A percentile compares a stretch with the other conserved stretches of the same genome.
Evolutionary conservation across 768 basidiomycete genomes (phyloP).

Genomic region (Mrakia frigida): DNA sequence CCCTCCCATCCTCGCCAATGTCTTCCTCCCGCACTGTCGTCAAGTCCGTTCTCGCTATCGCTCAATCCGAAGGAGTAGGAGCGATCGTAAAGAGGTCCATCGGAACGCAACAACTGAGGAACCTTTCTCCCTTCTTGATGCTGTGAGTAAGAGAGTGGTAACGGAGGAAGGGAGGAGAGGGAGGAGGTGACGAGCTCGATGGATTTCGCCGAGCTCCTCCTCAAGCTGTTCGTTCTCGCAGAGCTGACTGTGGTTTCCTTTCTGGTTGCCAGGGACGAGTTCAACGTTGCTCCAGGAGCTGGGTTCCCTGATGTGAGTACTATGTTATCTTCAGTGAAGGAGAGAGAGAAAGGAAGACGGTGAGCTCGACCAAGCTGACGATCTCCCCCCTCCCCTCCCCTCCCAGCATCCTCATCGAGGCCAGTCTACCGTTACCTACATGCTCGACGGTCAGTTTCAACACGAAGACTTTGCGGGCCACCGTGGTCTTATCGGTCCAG

Average conservation of each 20-base stretch:
- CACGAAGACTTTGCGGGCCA: slow-evolving; percentile 84
- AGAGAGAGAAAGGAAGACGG: neutral
- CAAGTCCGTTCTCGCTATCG: slow-evolving; percentile 71
- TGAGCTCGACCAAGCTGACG: neutral
- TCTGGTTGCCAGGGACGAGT: slow-evolving; percentile 55
- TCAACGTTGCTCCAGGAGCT: slow-evolving; percentile 52
- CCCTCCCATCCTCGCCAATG: neutral
- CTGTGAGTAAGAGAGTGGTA: slow-evolving; percentile 25
- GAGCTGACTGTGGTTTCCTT: slow-evolving; percentile 22
- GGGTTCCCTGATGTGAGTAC: slow-evolving; percentile 14
- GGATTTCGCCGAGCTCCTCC: slow-evolving; percentile 30
- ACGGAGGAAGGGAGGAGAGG: too few species aligned
- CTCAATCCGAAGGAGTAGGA: slow-evolving; percentile 62
- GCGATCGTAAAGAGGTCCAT: slow-evolving; percentile 82
- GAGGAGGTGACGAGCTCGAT: too few species aligned
- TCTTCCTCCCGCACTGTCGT: slow-evolving; percentile 54
- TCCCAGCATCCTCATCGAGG: slow-evolving; percentile 66
- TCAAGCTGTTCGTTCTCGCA: neutral
- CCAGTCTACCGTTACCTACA: slow-evolving; percentile 58
- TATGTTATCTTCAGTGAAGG: neutral
- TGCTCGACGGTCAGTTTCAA: slow-evolving; percentile 69
- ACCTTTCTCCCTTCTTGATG: slow-evolving; percentile 87
- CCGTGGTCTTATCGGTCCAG: slow-evolving; percentile 37
- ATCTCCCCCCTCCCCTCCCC: neutral
- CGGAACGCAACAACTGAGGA: slow-evolving; percentile 65